Percentiles rank a stretch among this genome's conserved stretches.
Conservation (phyloP, 306 rosid genomes). For the Vigna reflexopilosa region DNA sequence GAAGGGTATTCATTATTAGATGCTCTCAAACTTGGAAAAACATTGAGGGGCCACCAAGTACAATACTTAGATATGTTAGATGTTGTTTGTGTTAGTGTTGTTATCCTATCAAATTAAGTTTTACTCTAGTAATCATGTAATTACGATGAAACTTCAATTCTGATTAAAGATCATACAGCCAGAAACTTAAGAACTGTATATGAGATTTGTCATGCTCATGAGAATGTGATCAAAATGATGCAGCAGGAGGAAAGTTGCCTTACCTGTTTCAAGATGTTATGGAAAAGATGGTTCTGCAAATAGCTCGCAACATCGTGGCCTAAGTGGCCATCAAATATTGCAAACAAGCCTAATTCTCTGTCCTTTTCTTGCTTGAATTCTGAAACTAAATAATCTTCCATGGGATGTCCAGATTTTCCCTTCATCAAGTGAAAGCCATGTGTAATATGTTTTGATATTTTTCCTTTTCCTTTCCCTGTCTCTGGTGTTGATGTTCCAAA, state of each 20-base stretch:
- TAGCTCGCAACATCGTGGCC: conserved; percentile 73
- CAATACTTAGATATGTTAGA: no score
- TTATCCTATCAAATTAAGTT: neutral
- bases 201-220: neutral
- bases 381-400: conserved; percentile 75
- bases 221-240: neutral
- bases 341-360: conserved; percentile 67
- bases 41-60: neutral
- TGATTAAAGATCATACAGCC: neutral
- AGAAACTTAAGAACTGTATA: neutral
- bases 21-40: neutral
- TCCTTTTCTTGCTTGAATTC: conserved; percentile 60
- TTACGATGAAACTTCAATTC: neutral
- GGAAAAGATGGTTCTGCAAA: conserved; percentile 67
- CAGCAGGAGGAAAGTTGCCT: conserved; percentile 38
- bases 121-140: neutral
- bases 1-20: neutral
- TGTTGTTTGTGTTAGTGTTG: neutral
- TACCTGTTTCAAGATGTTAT: conserved; percentile 71
- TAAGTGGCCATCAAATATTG: conserved; percentile 79
- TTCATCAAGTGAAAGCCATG: conserved; percentile 72
- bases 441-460: conserved; percentile 50
- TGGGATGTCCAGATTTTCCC: conserved; percentile 72
- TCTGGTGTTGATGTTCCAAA: conserved; percentile 53
- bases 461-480: conserved; percentile 69